Percentiles rank a stretch among this genome's conserved stretches.
These are phyloP conservation scores for Dictyostelium purpureum DNA, from an alignment of 78 protist species.

Conservation along the genomic window DNA sequence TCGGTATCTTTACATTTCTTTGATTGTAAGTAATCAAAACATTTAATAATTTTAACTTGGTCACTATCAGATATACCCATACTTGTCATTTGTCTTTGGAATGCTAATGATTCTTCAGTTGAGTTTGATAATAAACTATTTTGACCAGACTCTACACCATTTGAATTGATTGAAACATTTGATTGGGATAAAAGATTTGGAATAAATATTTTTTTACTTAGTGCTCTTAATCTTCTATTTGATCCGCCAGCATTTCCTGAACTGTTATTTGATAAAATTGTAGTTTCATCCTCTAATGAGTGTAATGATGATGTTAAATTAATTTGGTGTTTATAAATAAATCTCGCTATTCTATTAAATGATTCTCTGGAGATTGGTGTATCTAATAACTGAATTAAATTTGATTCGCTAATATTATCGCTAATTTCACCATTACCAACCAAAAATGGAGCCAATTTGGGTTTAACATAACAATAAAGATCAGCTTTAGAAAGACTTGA, in stretches of 20 bases:
- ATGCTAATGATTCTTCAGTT: not conserved
- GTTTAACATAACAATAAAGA: slow-evolving; percentile 49
- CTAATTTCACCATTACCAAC: not conserved
- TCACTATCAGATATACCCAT: slow-evolving; percentile 15
- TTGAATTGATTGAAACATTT: not conserved
- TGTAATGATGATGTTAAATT: not conserved
- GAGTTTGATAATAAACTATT: not conserved
- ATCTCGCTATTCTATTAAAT: slow-evolving; percentile 40
- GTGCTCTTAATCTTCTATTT: slow-evolving; percentile 13
- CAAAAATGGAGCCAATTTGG: slow-evolving; percentile 8
- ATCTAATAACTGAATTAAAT: slow-evolving; percentile 32
- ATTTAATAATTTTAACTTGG: slow-evolving; percentile 39
- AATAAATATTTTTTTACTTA: not conserved
- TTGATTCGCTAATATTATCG: slow-evolving; percentile 23
- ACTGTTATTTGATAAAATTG: not conserved
- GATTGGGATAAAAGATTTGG: not conserved
- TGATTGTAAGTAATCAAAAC: slow-evolving; percentile 25
- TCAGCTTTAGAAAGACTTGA: slow-evolving; percentile 42
- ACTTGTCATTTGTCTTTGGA: not conserved
- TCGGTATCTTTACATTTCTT: slow-evolving; percentile 49
- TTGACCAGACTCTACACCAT: not conserved
- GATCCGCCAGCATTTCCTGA: slow-evolving; percentile 19
- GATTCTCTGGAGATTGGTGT: slow-evolving; percentile 65
- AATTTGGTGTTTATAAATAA: not conserved
- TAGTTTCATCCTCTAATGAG: not conserved